These are phyloP conservation scores for Decorospora gaudefroyi DNA, from an alignment of 2,329 filamentous ascomycete genomes.

Conservation along the genomic window DNA sequence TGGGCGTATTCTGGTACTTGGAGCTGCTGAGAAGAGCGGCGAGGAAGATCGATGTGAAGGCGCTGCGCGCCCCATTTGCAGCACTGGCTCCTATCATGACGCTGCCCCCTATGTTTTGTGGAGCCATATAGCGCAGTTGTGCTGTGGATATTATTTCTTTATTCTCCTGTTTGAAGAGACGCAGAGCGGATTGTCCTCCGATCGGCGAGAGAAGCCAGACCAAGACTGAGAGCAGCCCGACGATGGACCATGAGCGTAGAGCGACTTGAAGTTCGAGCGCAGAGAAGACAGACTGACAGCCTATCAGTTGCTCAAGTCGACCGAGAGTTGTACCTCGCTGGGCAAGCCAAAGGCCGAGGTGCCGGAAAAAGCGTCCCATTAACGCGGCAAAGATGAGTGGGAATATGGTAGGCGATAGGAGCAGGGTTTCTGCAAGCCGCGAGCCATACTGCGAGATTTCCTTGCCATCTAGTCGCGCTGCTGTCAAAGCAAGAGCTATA, in stretches of 20 bases:
- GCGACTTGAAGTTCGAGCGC: slow-evolving; percentile 38
- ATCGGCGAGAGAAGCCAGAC: slow-evolving; percentile 39
- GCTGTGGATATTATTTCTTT: slow-evolving; percentile 15
- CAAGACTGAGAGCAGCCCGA: slow-evolving; percentile 31
- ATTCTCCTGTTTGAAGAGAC: slow-evolving; percentile 25
- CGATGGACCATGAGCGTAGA: slow-evolving; percentile 29
- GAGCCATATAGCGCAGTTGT: slow-evolving; percentile 28
- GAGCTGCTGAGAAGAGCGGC: slow-evolving; percentile 33
- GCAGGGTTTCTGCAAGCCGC: slow-evolving; percentile 7
- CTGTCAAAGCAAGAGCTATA: slow-evolving; percentile 31
- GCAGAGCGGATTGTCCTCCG: slow-evolving; percentile 39
- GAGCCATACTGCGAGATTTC: slow-evolving; percentile 20
- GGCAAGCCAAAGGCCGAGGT: slow-evolving; percentile 32
- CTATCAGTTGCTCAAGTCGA: slow-evolving; percentile 31
- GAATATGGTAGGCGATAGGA: slow-evolving; percentile 38
- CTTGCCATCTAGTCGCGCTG: slow-evolving; percentile 28
- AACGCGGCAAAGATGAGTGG: slow-evolving; percentile 38
- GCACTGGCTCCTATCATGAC: slow-evolving; percentile 18
- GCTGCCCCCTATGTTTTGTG: slow-evolving; percentile 13
- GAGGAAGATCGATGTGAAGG: slow-evolving; percentile 29
- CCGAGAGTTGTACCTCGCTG: slow-evolving; percentile 40
- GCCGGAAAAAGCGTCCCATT: slow-evolving; percentile 37
- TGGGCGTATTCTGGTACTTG: slow-evolving; percentile 26
- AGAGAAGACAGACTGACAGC: slow-evolving; percentile 38
- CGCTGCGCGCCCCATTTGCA: slow-evolving; percentile 22